Conservation (phyloP, 2,329 filamentous ascomycete species). For the Bipolaris cookei region DNA sequence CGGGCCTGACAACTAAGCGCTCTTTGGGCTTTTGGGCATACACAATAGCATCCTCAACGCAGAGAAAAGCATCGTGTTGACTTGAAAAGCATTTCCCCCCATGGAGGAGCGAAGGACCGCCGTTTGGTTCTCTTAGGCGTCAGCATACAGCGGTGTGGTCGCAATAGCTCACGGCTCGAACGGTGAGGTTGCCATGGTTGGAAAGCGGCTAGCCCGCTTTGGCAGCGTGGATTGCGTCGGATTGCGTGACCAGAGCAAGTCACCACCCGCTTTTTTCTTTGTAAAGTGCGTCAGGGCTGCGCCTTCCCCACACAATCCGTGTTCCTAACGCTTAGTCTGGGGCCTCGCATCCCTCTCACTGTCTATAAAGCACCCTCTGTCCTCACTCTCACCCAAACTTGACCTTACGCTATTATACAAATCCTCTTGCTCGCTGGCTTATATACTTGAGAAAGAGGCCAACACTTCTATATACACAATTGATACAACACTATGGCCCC, state of each 20-base stretch:
- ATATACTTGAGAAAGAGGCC: neutral
- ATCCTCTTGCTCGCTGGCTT: neutral
- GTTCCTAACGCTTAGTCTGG: slow-evolving; percentile 15
- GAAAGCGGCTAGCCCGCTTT: slow-evolving; percentile 12
- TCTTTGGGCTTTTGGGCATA: neutral
- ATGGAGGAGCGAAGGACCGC: neutral
- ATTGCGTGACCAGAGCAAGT: slow-evolving; percentile 19
- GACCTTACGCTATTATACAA: neutral
- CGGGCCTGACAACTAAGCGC: neutral
- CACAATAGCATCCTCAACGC: neutral
- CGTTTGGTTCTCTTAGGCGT: slow-evolving; percentile 8
- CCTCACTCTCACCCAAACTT: slow-evolving; percentile 15
- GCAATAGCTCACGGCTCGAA: neutral
- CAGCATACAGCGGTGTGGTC: slow-evolving; percentile 7
- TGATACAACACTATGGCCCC: slow-evolving; percentile 36
- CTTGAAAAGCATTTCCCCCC: neutral
- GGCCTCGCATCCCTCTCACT: slow-evolving; percentile 3
- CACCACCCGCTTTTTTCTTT: slow-evolving; percentile 14
- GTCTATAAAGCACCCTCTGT: slow-evolving; percentile 24
- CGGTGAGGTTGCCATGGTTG: slow-evolving; percentile 7
- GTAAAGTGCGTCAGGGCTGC: slow-evolving; percentile 12
- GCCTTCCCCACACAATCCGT: slow-evolving; percentile 32
- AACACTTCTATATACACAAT: neutral
- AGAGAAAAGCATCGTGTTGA: neutral
- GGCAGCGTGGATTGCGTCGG: slow-evolving; percentile 15